Percentiles rank a stretch among this genome's conserved stretches.
phyloP scores from a whole-genome alignment of 164 flowering plant genomes.

The Chloranthus sessilifolius region DNA sequence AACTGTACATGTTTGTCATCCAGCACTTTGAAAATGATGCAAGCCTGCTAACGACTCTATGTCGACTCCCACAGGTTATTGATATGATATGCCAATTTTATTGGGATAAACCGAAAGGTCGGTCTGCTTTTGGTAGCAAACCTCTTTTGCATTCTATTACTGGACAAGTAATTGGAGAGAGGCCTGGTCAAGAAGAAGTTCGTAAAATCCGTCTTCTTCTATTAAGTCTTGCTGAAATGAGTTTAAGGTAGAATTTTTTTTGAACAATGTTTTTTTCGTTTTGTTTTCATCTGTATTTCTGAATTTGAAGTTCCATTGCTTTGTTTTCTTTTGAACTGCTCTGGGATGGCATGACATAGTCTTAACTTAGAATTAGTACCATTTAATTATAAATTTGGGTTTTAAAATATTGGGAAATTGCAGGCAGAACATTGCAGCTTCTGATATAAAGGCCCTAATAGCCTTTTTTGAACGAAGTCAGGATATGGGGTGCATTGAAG shows the following conservation, averaged over 20 bases:
- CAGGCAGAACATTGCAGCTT: constrained; percentile 73
- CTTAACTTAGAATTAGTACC: too few relatives aligned
- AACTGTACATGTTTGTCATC: constrained; percentile 86
- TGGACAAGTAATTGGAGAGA: constrained; percentile 55
- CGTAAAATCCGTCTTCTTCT: constrained; percentile 93
- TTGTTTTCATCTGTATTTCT: background rate
- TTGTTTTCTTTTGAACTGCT: too few relatives aligned
- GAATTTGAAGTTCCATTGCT: background rate
- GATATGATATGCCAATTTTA: constrained; percentile 76
- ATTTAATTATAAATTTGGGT: background rate
- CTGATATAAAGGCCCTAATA: constrained; percentile 77
- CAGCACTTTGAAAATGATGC: constrained; percentile 91
- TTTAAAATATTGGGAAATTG: constrained; percentile 8
- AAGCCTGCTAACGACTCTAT: constrained; percentile 58
- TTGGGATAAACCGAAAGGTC: constrained; percentile 57
- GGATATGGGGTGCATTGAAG: constrained; percentile 93
- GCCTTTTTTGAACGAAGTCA: constrained; percentile 87
- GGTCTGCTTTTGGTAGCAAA: constrained; percentile 47
- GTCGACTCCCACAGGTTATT: constrained; percentile 76
- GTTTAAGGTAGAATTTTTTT: constrained; percentile 65
- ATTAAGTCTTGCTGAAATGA: constrained; percentile 97
- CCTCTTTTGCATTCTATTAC: constrained; percentile 57
- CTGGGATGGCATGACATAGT: too few relatives aligned
- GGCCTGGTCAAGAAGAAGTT: constrained; percentile 73
- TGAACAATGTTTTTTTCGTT: background rate